A percentile compares a stretch with the other conserved stretches of the same genome.
Evolutionary conservation across 768 basidiomycete genomes (phyloP).

Genomic region (Agrocybe chaxingu): DNA sequence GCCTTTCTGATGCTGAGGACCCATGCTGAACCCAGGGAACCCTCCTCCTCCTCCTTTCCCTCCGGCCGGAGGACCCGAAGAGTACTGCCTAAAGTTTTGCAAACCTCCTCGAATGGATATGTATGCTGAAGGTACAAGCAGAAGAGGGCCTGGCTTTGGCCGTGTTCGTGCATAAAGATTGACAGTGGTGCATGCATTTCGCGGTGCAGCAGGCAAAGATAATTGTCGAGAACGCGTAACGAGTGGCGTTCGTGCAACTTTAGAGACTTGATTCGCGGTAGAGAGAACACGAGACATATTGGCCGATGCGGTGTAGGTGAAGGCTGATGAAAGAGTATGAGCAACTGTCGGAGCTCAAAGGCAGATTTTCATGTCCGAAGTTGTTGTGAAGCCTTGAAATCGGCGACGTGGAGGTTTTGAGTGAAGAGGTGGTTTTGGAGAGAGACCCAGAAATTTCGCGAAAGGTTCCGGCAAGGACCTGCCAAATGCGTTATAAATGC

Average conservation of each 20-base stretch:
- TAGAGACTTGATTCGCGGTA: constrained; percentile 1
- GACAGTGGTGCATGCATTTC: neutral
- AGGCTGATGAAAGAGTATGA: neutral
- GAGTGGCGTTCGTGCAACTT: neutral
- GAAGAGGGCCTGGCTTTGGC: constrained; percentile 19
- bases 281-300: constrained; percentile 9
- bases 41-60: constrained; percentile 42
- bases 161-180: constrained; percentile 20
- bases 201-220: constrained; percentile 2
- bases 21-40: constrained; percentile 58
- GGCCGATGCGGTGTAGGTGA: neutral
- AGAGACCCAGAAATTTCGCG: too few species aligned
- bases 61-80: constrained; percentile 34
- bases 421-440: too few species aligned
- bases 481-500: too few species aligned
- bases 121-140: constrained; percentile 23
- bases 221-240: neutral
- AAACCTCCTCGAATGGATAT: constrained; percentile 9
- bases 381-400: too few species aligned
- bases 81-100: constrained; percentile 15
- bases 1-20: constrained; percentile 71
- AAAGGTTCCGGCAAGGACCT: too few species aligned
- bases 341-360: too few species aligned
- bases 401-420: too few species aligned
- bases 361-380: too few species aligned